Evolutionary conservation across 768 basidiomycete genomes (phyloP), one percentile per base, ranked within the genome.

Genomic region (Trametes maxima): DNA sequence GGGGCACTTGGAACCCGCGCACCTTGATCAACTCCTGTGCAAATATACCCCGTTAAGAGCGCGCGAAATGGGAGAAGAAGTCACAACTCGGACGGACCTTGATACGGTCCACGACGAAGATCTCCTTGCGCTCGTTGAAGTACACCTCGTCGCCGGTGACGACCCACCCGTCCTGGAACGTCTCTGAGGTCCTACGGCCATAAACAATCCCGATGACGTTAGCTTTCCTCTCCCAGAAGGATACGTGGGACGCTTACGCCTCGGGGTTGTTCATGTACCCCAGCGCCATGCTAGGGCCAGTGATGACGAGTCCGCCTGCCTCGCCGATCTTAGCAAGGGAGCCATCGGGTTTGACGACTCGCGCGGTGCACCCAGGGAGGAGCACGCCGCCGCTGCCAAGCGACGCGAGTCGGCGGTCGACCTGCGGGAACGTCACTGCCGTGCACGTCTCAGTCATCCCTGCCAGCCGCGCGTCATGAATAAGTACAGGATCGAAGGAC

Each of bases 1-100:
- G 76, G 5, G 74, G 71, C 17, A 78, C 75, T 64, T 77, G 73
- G 69, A 73, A 78, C 16, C 78, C 79, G 68, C 80, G 78, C 40
- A 87, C 84, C 74, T 92, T 90, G 73, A 90, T 78, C 56, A 89
- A 84, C 77, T 90, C 88, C 87, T 88, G 57, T 43, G 35, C 37
- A n/a, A 36, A 51, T 42, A 16, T 14, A n/a, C 12, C 46, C 10
- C 42, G 12, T 24, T 35, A 28, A 46, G n/a, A 2, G 43, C 22
- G 33, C 7, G 28, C 10, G 14, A 24, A 16, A 7, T n/a, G 43
- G 11, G 35, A n/a, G 33, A 33, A 25, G 37, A 25, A n/a, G 25
- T 36, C 22, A 36, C 2, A 3, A 33, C 40, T 35, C 28, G 1
- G 48, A 22, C 63, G n/a, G 65, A 86, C 88, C 80, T 90, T 92